Evolutionary conservation across 805 yeast species (phyloP), one percentile per base, ranked within the genome.

Genomic region (Maudiozyma saulgeensis): DNA sequence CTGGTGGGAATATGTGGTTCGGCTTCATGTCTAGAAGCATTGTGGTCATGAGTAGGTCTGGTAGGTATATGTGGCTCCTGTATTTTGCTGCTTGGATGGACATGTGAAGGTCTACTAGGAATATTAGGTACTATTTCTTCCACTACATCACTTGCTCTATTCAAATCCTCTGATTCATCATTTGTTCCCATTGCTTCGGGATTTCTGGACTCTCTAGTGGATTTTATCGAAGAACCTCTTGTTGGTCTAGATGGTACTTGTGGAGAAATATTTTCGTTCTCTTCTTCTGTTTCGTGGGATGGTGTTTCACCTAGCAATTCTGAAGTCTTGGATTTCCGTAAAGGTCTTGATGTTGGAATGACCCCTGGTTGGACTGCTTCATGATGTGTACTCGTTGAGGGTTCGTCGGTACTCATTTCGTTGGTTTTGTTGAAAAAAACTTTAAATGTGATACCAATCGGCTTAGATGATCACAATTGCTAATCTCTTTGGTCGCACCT

Each of bases 211-310:
- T 16, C 38, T 35, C 18, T 9, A 21, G 38, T n/a, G 5, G 5
- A n/a, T 35, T 35, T 16, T 35, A 16, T 35, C 18, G 38, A 35
- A n/a, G 59, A 48, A 6, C 43, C 23, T 23, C 43, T 23, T 13
- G 16, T 9, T 40, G 43, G 43, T 12, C 26, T 23, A 1, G 43
- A 21, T 13, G 43, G 43, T 16, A 40, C 31, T 8, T 23, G 23
- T 23, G 26, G 31, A 11, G 3, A 5, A 13, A 2, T 6, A 2
- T 35, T 6, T 16, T 35, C 38, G n/a, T n/a, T n/a, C 38, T 34
- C 19, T 6, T 35, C 18, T 35, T n/a, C 38, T 28, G 9, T 35
- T 35, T 35, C 18, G 4, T 35, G 38, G 8, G n/a, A 16, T n/a
- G 18, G 18, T 6, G 7, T 35, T 16, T 16, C 4, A 15, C 9